Base-by-base conservation (phyloP, 73 alveolate species). In the Breviolum minutum region DNA sequence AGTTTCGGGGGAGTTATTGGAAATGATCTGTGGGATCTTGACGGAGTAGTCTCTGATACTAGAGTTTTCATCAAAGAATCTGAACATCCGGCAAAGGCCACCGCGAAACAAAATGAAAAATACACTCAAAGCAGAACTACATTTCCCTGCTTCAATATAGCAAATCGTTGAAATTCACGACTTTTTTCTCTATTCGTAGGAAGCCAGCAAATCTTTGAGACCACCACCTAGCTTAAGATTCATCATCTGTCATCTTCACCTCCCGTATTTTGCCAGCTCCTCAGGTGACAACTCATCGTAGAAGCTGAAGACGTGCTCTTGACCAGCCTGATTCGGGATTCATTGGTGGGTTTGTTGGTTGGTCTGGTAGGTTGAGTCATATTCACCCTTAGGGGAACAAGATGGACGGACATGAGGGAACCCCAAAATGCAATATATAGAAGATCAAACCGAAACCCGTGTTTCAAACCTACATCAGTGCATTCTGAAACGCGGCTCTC, bases 301-400 rank as follows among this genome's bases (percentile, higher is more conserved):
- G 96, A 90, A 90, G 87, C 87, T 48, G 96, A 90, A 90, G 82
- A 90, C 87, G 32, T 90, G 96, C 20, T 90, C 96, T 77, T 90
- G 96, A 22, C 96, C 96, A 61, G 87, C 96, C 96, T 90, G 86
- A 8, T 48, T 19, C 40, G 83, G 77, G 10, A 6, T 30, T 29
- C 22, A 12, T 1, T 7, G 32, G 54, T 40, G 79, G 79, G 19
- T 16, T 19, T 2, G 79, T 16, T 19, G 79, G 19, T 69, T 69
- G 19, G 27, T n/a, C n/a, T n/a, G n/a, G n/a, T n/a, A n/a, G n/a
- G n/a, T n/a, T n/a, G n/a, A n/a, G n/a, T 13, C 61, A 32, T 24
- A 10, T 24, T 77, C n/a, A 54, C 20, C 54, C 13, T 24, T 22
- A 26, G 12, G 86, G n/a, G 86, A 19, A 24, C 22, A n/a, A n/a